Conservation (phyloP, 2,329 filamentous ascomycete genomes). For the Acrocalymma vagum region DNA sequence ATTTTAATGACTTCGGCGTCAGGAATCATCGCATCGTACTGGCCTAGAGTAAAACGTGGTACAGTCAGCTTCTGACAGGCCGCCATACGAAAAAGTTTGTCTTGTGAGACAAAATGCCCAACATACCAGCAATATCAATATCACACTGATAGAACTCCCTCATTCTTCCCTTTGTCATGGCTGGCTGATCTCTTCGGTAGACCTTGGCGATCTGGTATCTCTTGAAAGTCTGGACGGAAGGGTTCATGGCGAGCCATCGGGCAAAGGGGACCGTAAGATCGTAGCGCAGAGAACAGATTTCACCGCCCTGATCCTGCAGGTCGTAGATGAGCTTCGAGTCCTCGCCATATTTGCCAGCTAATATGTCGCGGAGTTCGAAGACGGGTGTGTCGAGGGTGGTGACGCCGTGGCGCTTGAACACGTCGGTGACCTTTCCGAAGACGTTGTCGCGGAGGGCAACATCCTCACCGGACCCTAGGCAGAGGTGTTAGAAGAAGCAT, state of each 20-base stretch:
- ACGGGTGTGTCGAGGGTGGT: slow-evolving; percentile 66
- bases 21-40: slow-evolving; percentile 88
- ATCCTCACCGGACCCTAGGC: slow-evolving; percentile 40
- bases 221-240: slow-evolving; percentile 82
- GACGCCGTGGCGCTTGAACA: slow-evolving; percentile 49
- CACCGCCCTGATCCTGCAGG: slow-evolving; percentile 85
- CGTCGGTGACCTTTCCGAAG: slow-evolving; percentile 42
- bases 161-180: slow-evolving; percentile 89
- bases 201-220: slow-evolving; percentile 96
- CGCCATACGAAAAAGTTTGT: too few relatives aligned
- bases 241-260: slow-evolving; percentile 92
- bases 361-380: slow-evolving; percentile 86
- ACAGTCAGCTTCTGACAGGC: too few relatives aligned
- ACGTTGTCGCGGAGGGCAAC: slow-evolving; percentile 46
- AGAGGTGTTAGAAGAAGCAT: slow-evolving; percentile 20
- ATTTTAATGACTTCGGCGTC: slow-evolving; percentile 91
- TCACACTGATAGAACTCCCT: slow-evolving; percentile 98
- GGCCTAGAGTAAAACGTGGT: too few relatives aligned
- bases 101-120: too few relatives aligned
- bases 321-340: slow-evolving; percentile 94
- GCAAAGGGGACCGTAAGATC: slow-evolving; percentile 91
- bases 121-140: slow-evolving; percentile 91
- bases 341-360: slow-evolving; percentile 90
- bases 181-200: slow-evolving; percentile 79
- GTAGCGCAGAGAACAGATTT: slow-evolving; percentile 84